Base-by-base conservation (phyloP, 345 rosid species). In the Moricandia arvensis region DNA sequence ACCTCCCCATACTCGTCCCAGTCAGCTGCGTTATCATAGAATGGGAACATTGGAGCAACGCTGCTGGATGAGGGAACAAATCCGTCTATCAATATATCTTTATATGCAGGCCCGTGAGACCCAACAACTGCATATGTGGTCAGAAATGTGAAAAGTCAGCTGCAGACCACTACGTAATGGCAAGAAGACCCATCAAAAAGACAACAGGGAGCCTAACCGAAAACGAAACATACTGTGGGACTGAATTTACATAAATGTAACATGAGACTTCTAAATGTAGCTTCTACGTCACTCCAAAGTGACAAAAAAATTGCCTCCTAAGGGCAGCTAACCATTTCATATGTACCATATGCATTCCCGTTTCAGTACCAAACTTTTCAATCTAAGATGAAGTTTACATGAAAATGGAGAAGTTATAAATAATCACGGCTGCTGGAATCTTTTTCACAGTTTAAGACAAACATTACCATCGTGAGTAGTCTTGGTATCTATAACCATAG, bases 1-100 rank as follows among this genome's bases (percentile, higher is more conserved):
- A 95, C 87, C 83, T 95, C 99, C 24, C 99, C 99, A 85, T 89
- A 95, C 77, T 95, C 99, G 80, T 90, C 93, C 99, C 99, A 95
- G 67, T 92, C 99, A 63, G 82, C 66, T 70, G 85, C 77, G 79
- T 82, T 88, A 66, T 92, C 96, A 82, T 82, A 95, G 80, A 83
- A 89, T 41, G 99, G 99, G 79, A 90, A 95, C 96, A 95, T 92
- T 34, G 99, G 99, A 18, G 97, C 91, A 82, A 83, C 84, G 74
- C 93, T 88, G 76, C 85, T 83, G 66, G 93, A 79, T 54, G 93
- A 87, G 68, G 97, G 88, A 82, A 87, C 91, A 85, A 95, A 95
- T 72, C 99, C 99, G 81, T 95, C 99, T 75, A 90, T 86, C 26
- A 95, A 83, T 71, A 92, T 76, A 77, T 95, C 97, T 71, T 86